Evolutionary conservation across 2,329 filamentous ascomycete species (phyloP), one percentile per base, ranked within the genome.

Genomic region (Pseudofabraea citricarpa): DNA sequence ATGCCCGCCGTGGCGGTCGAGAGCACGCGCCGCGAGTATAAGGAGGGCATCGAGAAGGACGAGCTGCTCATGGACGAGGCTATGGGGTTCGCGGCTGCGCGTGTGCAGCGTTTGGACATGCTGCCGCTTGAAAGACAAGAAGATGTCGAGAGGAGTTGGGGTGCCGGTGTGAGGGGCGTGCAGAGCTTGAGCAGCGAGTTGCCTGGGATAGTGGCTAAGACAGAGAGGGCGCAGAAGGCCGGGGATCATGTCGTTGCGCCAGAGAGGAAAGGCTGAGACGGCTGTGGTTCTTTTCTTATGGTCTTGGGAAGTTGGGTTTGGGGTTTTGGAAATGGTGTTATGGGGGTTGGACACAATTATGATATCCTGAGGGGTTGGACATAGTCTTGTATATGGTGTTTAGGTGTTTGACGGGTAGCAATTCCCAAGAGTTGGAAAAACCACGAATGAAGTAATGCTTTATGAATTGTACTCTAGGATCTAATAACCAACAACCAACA

Each of bases 221-320:
- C 83, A 74, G 79, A 83, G 67, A 70, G 79, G 61, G 80, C 81
- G 45, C 68, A 75, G 48, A 71, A 75, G 13, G 80, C 78, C 12
- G 61, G 57, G 42, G 51, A 47, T n/a, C 61, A 62, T 55, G 51
- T 61, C n/a, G 23, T 46, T 22, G 36, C 36, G 10, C 26, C 27
- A 7, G 40, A 41, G 15, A 41, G 26, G 40, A 41, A 37, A 22
- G 35, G 35, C 21, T 37, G 35, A 37, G 23, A 8, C n/a, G 19
- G 19, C 19, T 6, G 23, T 12, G 19, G 6, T 4, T 21, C 23
- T 6, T n/a, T n/a, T n/a, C 15, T 12, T 13, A 37, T 54, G 19
- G 41, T 27, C 16, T 33, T 4, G 22, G 6, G n/a, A n/a, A n/a
- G n/a, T n/a, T n/a, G n/a, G n/a, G n/a, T n/a, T n/a, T n/a, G n/a